These are phyloP conservation scores for Hexamita inflata DNA, from an alignment of 208 protist genomes.

Conservation along the genomic window DNA sequence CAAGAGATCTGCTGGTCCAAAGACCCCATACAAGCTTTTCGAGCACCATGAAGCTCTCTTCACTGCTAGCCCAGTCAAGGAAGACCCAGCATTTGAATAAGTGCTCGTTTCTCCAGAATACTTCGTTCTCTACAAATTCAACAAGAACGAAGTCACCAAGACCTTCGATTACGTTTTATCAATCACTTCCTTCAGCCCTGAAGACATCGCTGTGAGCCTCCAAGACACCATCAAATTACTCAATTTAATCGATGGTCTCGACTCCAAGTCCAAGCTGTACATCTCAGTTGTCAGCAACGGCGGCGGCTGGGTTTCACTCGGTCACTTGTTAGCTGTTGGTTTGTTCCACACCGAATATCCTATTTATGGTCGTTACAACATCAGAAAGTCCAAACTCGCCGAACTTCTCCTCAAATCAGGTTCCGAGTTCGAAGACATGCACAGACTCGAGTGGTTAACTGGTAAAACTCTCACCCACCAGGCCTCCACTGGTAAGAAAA, in stretches of 20 bases:
- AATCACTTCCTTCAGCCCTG: neutral
- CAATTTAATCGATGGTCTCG: neutral
- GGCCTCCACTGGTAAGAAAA: neutral
- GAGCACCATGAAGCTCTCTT: too few relatives aligned
- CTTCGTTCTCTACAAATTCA: too few relatives aligned
- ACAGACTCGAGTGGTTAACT: neutral
- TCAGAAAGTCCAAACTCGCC: neutral
- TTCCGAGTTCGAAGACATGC: neutral
- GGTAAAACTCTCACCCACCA: neutral
- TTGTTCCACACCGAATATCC: constrained; percentile 6
- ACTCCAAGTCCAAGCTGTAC: neutral
- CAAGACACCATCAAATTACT: neutral
- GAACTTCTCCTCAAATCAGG: neutral
- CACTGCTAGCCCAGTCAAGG: too few relatives aligned
- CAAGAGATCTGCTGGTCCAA: too few relatives aligned
- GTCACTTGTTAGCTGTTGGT: neutral
- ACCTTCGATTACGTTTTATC: neutral
- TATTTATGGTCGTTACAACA: constrained; percentile 12
- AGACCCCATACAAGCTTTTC: too few relatives aligned
- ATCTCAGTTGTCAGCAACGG: neutral
- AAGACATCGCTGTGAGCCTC: neutral
- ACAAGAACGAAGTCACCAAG: neutral
- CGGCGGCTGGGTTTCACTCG: neutral
- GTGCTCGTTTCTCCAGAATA: too few relatives aligned
- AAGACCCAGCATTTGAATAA: too few relatives aligned